A percentile compares a stretch with the other conserved stretches of the same genome.
Conservation (phyloP, 148 eudicot species). For the Arctostaphylos glauca region DNA sequence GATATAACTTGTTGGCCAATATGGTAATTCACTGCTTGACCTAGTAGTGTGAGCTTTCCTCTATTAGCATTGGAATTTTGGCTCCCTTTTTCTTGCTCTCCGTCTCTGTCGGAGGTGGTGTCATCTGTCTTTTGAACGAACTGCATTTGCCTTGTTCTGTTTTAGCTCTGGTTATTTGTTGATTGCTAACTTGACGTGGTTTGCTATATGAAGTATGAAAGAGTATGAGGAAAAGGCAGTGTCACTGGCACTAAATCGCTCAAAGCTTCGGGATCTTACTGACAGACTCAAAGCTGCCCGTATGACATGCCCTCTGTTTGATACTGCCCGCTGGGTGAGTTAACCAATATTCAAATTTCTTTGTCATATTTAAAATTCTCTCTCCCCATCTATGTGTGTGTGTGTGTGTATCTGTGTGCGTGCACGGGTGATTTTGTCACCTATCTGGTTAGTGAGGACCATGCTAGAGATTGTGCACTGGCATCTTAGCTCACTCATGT, state of each 20-base stretch:
- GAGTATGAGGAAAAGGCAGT: slow-evolving; percentile 93
- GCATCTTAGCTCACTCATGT: neutral
- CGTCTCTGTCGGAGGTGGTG: neutral
- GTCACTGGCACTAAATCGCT: slow-evolving; percentile 60
- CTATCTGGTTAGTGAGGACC: neutral
- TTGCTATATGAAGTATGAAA: slow-evolving; percentile 51
- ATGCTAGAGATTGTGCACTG: neutral
- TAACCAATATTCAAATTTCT: slow-evolving; percentile 51
- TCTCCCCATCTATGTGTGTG: neutral
- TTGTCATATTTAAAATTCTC: neutral
- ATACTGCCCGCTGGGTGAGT: slow-evolving; percentile 94
- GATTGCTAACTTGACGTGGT: neutral
- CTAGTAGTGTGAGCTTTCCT: neutral
- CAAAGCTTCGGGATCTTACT: slow-evolving; percentile 72
- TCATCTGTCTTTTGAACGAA: neutral
- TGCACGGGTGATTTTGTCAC: too few relatives aligned
- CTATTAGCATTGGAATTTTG: neutral
- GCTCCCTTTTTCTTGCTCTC: neutral
- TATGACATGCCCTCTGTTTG: slow-evolving; percentile 85
- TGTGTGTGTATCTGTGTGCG: neutral
- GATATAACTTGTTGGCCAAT: neutral
- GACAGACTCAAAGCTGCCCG: slow-evolving; percentile 78
- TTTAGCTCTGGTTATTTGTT: neutral
- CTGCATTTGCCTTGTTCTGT: neutral
- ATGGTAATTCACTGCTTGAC: neutral